These are phyloP conservation scores for Sphenostylis stenocarpa DNA, from an alignment of 306 rosid species.

Conservation along the genomic window DNA sequence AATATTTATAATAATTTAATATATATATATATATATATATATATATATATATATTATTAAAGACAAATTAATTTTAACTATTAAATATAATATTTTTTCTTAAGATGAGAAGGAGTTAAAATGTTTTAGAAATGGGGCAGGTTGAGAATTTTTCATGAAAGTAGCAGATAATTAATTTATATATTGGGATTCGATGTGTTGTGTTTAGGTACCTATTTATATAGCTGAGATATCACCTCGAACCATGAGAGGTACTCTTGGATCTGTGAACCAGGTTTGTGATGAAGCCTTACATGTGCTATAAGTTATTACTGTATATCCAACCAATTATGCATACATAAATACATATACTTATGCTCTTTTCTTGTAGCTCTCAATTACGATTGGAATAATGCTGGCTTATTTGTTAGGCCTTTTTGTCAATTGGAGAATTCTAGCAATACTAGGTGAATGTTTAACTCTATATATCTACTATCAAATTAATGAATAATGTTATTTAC, in stretches of 20 bases:
- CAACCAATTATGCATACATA: neutral
- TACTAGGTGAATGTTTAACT: constrained; percentile 46
- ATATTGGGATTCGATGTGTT: neutral
- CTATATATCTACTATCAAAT: neutral
- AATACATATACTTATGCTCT: neutral
- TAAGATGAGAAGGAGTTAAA: too few species aligned
- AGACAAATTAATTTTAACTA: too few species aligned
- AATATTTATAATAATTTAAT: too few species aligned
- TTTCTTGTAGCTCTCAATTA: constrained; percentile 55
- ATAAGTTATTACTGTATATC: neutral
- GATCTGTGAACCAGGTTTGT: constrained; percentile 74
- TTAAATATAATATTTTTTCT: too few species aligned
- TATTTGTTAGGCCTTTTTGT: constrained; percentile 69
- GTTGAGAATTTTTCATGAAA: too few species aligned
- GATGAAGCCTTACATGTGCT: neutral
- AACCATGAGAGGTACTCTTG: constrained; percentile 74
- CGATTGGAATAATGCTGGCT: constrained; percentile 63
- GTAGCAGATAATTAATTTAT: too few species aligned
- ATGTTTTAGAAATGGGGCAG: too few species aligned
- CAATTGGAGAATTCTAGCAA: constrained; percentile 68
- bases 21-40: too few species aligned
- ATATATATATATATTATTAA: too few species aligned
- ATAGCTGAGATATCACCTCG: constrained; percentile 80
- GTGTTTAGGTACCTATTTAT: constrained; percentile 71
- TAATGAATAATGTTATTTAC: neutral